A percentile compares a stretch with the other conserved stretches of the same genome.
Conservation (phyloP, 2,329 filamentous ascomycete genomes). For the Coleophoma eucalyptorum region DNA sequence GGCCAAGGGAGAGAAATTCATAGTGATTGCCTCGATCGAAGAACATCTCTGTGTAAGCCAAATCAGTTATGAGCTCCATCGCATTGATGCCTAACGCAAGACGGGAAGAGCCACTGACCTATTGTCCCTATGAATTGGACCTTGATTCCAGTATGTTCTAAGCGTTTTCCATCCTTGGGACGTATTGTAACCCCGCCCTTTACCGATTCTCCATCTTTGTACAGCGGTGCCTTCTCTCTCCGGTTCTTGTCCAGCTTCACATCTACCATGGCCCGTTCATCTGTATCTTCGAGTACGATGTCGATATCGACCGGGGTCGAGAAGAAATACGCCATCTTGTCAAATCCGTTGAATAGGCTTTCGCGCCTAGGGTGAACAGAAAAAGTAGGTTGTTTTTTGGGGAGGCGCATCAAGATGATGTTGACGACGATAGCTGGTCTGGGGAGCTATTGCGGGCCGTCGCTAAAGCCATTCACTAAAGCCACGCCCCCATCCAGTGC, state of each 20-base stretch:
- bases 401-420: neutral
- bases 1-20: constrained; percentile 95
- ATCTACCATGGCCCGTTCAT: constrained; percentile 92
- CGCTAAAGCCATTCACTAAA: neutral
- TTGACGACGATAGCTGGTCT: neutral
- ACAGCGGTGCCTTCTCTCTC: constrained; percentile 92
- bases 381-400: no score
- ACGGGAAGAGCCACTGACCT: constrained; percentile 48
- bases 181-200: constrained; percentile 93
- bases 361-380: no score
- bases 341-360: neutral
- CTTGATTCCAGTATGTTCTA: constrained; percentile 99
- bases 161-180: constrained; percentile 94
- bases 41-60: constrained; percentile 83
- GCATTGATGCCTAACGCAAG: neutral
- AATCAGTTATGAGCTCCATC: constrained; percentile 3
- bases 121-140: constrained; percentile 99
- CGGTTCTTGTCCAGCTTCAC: constrained; percentile 98
- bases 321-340: constrained; percentile 91
- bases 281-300: constrained; percentile 91
- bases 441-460: neutral
- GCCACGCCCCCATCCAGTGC: neutral
- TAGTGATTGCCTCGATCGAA: constrained; percentile 99
- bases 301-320: constrained; percentile 98
- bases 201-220: constrained; percentile 97